Evolutionary conservation across 169 alveolate genomes (phyloP), one percentile per base, ranked within the genome.

Genomic region (Blepharisma undulans): DNA sequence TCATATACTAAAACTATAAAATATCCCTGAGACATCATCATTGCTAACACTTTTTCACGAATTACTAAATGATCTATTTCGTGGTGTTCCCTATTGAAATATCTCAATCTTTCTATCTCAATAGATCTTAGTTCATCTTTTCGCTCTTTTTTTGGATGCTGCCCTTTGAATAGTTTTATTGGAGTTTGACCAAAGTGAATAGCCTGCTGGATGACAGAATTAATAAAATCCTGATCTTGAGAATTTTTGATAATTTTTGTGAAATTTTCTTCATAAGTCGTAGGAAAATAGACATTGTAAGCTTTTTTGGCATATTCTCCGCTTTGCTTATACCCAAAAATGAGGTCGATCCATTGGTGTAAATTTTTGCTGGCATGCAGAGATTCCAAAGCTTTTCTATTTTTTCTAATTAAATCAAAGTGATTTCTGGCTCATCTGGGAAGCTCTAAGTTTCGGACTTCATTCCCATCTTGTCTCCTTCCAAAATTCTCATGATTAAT

Each of bases 101-200:
- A n/a, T n/a, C n/a, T n/a, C n/a, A n/a, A n/a, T n/a, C n/a, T n/a
- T n/a, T n/a, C n/a, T n/a, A n/a, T n/a, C n/a, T n/a, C n/a, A n/a
- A n/a, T n/a, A n/a, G n/a, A n/a, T n/a, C n/a, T n/a, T n/a, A n/a
- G n/a, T n/a, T n/a, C n/a, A n/a, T n/a, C n/a, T n/a, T n/a, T n/a
- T n/a, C n/a, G n/a, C n/a, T 78, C 86, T 78, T 32, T 78, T 78
- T 76, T 60, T 32, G 29, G 89, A 21, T 82, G 29, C 16, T 18
- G 61, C 29, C 61, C 0, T 21, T 82, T 95, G 87, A 98, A 98
- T 29, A 98, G 93, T 87, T 95, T 93, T 8, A 95, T 92, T 48
- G 99, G 99, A 32, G 98, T 95, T 89, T 97, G 99, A 0, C 99
- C 99, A 77, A 97, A 98, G 91, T 98, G 99, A 71, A 95, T 95